Conservation (phyloP, 352 stramenopile genomes). For the Phytophthora lateralis region DNA sequence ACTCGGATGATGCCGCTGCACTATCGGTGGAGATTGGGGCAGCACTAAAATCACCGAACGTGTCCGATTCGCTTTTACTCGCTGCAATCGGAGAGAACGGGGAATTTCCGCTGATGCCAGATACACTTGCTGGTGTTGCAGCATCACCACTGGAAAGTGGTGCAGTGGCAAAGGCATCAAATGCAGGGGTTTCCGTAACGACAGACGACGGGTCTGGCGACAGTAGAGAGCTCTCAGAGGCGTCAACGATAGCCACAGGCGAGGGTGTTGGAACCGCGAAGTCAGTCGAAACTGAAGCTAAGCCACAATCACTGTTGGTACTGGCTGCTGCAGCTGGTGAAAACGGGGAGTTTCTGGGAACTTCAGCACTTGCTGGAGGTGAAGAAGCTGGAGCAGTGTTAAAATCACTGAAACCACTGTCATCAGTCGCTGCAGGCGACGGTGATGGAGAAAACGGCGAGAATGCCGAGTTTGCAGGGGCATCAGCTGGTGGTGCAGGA, state of each 20-base stretch:
- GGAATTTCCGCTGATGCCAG: conserved; percentile 23
- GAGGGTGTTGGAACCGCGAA: conserved; percentile 1
- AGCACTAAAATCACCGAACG: conserved; percentile 26
- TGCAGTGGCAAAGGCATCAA: conserved; percentile 31
- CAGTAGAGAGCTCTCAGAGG: conserved; percentile 22
- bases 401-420: conserved; percentile 30
- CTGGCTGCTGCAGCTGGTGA: conserved; percentile 21
- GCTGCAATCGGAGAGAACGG: conserved; percentile 28
- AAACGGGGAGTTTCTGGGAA: conserved; percentile 13
- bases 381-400: conserved; percentile 16
- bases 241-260: neutral
- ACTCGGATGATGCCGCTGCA: conserved; percentile 10
- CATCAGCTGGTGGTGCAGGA: neutral
- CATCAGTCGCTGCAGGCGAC: conserved; percentile 20
- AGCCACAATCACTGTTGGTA: conserved; percentile 13
- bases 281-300: conserved; percentile 6
- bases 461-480: conserved; percentile 17
- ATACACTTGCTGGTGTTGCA: neutral
- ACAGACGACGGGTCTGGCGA: conserved; percentile 7
- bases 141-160: conserved; percentile 10
- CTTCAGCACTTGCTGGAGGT: conserved; percentile 7
- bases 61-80: conserved; percentile 14
- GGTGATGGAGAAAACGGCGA: conserved; percentile 33
- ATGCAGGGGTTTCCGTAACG: conserved; percentile 15
- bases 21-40: conserved; percentile 11